Conservation (phyloP, 2,329 filamentous ascomycete species). For the Alternaria burnsii region DNA sequence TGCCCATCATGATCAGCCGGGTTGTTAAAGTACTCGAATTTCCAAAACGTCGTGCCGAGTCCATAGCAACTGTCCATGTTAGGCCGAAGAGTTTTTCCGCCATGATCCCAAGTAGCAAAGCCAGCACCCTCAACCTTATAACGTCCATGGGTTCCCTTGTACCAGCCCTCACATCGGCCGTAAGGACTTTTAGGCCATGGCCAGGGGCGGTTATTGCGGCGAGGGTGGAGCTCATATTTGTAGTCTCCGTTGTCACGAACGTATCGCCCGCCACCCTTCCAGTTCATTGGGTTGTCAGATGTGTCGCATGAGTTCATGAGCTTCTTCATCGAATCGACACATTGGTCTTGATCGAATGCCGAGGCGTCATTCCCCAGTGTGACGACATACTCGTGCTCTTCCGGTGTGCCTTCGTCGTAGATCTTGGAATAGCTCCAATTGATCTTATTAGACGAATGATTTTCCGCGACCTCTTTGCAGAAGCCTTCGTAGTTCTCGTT, state of each 20-base stretch:
- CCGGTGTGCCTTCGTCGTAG: slow-evolving; percentile 1
- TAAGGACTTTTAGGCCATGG: background rate
- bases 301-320: slow-evolving; percentile 5
- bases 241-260: background rate
- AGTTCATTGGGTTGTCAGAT: slow-evolving; percentile 10
- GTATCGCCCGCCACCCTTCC: slow-evolving; percentile 5
- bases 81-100: slow-evolving; percentile 2
- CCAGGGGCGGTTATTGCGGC: slow-evolving; percentile 4
- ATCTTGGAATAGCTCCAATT: slow-evolving; percentile 2
- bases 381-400: slow-evolving; percentile 4
- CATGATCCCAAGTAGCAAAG: slow-evolving; percentile 8
- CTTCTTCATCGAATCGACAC: slow-evolving; percentile 5
- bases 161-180: slow-evolving; percentile 11
- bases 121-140: slow-evolving; percentile 10
- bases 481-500: background rate
- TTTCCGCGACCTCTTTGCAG: background rate
- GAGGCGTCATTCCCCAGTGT: background rate
- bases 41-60: slow-evolving; percentile 10
- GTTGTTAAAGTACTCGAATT: slow-evolving; percentile 3
- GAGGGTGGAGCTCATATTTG: slow-evolving; percentile 9
- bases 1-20: background rate
- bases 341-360: background rate
- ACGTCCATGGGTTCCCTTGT: background rate
- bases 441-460: background rate
- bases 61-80: slow-evolving; percentile 14